Evolutionary conservation across 2,329 filamentous ascomycete species (phyloP).

Genomic region (Cercospora citrullina): DNA sequence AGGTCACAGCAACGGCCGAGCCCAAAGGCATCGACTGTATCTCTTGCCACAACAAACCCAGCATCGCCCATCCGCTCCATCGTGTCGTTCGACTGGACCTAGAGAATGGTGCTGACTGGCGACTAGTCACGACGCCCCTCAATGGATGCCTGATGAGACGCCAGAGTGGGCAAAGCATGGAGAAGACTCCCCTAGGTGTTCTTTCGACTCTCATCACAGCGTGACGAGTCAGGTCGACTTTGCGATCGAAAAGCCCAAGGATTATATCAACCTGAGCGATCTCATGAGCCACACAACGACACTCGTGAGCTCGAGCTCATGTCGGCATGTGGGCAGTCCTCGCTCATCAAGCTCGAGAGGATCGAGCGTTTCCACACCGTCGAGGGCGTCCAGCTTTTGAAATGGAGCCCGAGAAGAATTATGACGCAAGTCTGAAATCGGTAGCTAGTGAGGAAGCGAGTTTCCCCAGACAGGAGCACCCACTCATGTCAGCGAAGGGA

Average conservation of each 20-base stretch:
- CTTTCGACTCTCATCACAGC: slow-evolving; percentile 18
- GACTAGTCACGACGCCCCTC: slow-evolving; percentile 18
- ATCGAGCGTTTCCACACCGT: slow-evolving; percentile 7
- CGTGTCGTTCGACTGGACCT: slow-evolving; percentile 5
- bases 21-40: slow-evolving; percentile 9
- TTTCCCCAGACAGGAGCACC: not conserved
- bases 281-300: slow-evolving; percentile 3
- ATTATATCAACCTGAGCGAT: slow-evolving; percentile 21
- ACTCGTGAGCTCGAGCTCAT: slow-evolving; percentile 1
- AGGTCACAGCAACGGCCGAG: slow-evolving; percentile 3
- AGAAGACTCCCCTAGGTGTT: slow-evolving; percentile 22
- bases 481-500: not conserved
- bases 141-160: slow-evolving; percentile 20
- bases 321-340: slow-evolving; percentile 8
- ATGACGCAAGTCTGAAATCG: not conserved
- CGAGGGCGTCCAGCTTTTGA: slow-evolving; percentile 9
- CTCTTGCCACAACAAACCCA: not conserved
- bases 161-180: slow-evolving; percentile 18
- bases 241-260: slow-evolving; percentile 17
- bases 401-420: not conserved
- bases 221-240: slow-evolving; percentile 9
- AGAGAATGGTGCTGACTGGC: slow-evolving; percentile 11
- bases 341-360: not conserved
- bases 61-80: slow-evolving; percentile 1
- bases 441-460: not conserved